Percentiles rank a stretch among this genome's conserved stretches.
phyloP scores from a whole-genome alignment of 148 eudicot genomes.

The Chenopodium formosanum region DNA sequence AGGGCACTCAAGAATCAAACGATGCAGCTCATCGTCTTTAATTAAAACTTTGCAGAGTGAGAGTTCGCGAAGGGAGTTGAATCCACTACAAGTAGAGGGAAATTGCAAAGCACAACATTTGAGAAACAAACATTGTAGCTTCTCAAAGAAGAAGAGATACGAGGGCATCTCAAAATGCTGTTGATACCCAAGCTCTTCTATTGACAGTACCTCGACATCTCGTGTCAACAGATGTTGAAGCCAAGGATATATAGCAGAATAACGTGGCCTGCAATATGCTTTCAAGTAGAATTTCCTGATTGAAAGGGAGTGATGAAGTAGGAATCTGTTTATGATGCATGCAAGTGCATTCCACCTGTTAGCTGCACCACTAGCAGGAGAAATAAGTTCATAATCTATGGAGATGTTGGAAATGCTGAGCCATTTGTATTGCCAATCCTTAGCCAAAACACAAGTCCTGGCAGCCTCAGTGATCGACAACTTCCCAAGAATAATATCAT shows the following conservation, averaged over 20 bases:
- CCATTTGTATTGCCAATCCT: constrained; percentile 16
- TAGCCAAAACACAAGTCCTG: constrained; percentile 11
- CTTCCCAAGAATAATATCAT: constrained; percentile 7
- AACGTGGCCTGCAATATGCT: neutral
- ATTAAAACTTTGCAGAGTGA: neutral
- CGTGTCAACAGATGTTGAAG: neutral
- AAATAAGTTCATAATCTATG: neutral
- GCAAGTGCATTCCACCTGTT: neutral
- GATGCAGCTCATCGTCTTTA: constrained; percentile 8
- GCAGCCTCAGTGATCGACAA: neutral
- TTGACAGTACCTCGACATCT: neutral
- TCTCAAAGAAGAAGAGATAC: neutral
- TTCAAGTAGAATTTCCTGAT: constrained; percentile 12
- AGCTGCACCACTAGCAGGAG: too few relatives aligned
- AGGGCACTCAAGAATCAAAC: constrained; percentile 7
- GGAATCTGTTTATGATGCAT: neutral
- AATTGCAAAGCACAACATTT: neutral
- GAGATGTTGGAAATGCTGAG: neutral
- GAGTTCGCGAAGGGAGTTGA: neutral
- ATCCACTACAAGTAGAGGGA: neutral
- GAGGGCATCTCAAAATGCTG: neutral
- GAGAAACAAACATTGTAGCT: neutral
- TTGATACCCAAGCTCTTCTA: neutral
- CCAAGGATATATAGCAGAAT: constrained; percentile 16
- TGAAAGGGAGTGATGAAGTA: neutral